Evolutionary conservation across 306 rosid species (phyloP), one percentile per base, ranked within the genome.

Genomic region (Pyrus communis): DNA sequence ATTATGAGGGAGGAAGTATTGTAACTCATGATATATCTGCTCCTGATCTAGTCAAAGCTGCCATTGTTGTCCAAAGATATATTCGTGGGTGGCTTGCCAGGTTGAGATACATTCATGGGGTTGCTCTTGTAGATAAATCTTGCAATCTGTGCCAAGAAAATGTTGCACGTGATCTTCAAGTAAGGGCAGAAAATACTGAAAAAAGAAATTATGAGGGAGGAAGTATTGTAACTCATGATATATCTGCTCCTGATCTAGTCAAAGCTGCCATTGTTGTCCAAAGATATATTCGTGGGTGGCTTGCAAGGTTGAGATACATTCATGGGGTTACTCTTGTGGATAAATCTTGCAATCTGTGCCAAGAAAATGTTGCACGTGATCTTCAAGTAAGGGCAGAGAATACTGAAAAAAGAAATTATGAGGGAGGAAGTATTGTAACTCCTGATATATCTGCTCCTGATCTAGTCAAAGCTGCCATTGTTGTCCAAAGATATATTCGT

Each of bases 271-370:
- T 52, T 75, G 79, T 80, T 57, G 67, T 85, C 76, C 93, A 90
- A 84, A 88, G 84, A 84, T 78, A 78, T 77, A 71, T 82, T 75
- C 91, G 88, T 59, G 80, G 89, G 73, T 84, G 90, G 91, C 76
- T 85, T 76, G 80, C 76, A 59, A 84, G 87, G 65, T 82, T 82
- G 33, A 78, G 82, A 79, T 78, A 74, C 74, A 75, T 79, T 73
- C 52, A 30, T 51, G 83, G 33, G 62, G 84, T 79, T n/a, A 78
- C 81, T 72, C 82, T 81, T 67, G 71, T 81, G 51, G 83, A 78
- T 54, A 77, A 70, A 75, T 76, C 85, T 76, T 66, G 61, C 11
- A 57, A 70, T 70, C 40, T 68, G 52, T 66, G 73, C 57, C 65
- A 55, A 40, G 82, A 74, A 67, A 78, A 79, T 42, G 80, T 67